Evolutionary conservation across 805 yeast genomes (phyloP).

Genomic region (Blastobotrys mokoenaii): DNA sequence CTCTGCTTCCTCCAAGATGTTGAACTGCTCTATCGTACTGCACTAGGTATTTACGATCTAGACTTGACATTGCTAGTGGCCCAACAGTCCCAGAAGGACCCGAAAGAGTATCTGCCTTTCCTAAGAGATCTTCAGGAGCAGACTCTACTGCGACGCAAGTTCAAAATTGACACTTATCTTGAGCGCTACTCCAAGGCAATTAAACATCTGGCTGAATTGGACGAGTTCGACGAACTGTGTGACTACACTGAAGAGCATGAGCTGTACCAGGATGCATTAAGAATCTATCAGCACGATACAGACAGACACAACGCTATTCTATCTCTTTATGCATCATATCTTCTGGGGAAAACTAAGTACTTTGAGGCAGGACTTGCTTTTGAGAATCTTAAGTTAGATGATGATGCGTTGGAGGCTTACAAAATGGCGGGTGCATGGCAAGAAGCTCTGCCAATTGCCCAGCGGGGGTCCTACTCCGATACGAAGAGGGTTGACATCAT

Average conservation of each 20-base stretch:
- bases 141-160: constrained; percentile 56
- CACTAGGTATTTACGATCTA: constrained; percentile 77
- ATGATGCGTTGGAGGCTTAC: constrained; percentile 63
- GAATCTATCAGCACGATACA: constrained; percentile 49
- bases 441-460: constrained; percentile 65
- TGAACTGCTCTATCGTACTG: constrained; percentile 66
- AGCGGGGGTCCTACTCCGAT: constrained; percentile 28
- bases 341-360: constrained; percentile 49
- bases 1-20: constrained; percentile 88
- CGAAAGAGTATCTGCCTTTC: constrained; percentile 92
- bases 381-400: constrained; percentile 53
- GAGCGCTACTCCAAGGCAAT: constrained; percentile 63
- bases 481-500: constrained; percentile 41
- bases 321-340: constrained; percentile 50
- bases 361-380: constrained; percentile 72
- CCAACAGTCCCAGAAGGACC: constrained; percentile 95
- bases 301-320: constrained; percentile 48
- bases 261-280: constrained; percentile 62
- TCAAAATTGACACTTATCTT: constrained; percentile 71
- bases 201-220: constrained; percentile 59
- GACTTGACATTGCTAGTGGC: constrained; percentile 76
- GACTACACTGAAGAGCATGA: constrained; percentile 62
- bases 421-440: constrained; percentile 70
- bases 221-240: constrained; percentile 43
- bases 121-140: constrained; percentile 69